Evolutionary conservation across 371 early-diverging fungal species (phyloP), one percentile per base, ranked within the genome.

Genomic region (Haplosporangium sp.): DNA sequence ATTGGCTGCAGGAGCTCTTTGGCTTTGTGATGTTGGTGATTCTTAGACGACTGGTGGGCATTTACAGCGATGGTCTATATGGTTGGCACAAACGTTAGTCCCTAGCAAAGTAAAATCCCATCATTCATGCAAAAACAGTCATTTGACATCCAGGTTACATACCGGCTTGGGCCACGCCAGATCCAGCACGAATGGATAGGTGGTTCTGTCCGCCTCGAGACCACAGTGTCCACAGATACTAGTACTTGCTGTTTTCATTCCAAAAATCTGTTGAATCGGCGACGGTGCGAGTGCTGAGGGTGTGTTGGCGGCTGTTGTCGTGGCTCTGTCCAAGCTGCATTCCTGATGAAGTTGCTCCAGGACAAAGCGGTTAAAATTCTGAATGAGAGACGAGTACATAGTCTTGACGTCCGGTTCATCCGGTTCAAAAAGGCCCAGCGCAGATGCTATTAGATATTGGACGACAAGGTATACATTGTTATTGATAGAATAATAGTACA

Each of bases 281-380:
- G 91, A 90, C 1, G 86, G 85, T 6, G 70, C 23, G 16, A 42
- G 23, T 42, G 45, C 48, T 23, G 64, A 50, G 23, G 64, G 43
- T 10, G 64, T 11, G 43, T 65, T 62, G 40, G 42, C 43, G 8
- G 51, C 21, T 48, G 80, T 42, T 23, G 58, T n/a, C 16, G 64
- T 23, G 10, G 64, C 53, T 46, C 69, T 63, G 38, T 74, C 72
- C 13, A 67, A 43, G 46, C 86, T 83, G n/a, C 88, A 85, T 56
- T 96, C 96, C 55, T 85, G 89, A 67, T 91, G 91, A 16, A 95
- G 85, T 71, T 95, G 95, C 76, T 97, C 97, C 67, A 96, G 83
- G 16, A 98, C 85, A 75, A 98, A 97, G 12, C 98, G 92, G 63
- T 89, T 86, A 62, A 94, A 94, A 47, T 89, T 93, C 64, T 96